Evolutionary conservation across 2,329 filamentous ascomycete species (phyloP), one percentile per base, ranked within the genome.

Genomic region (Pseudogymnoascus sp.): DNA sequence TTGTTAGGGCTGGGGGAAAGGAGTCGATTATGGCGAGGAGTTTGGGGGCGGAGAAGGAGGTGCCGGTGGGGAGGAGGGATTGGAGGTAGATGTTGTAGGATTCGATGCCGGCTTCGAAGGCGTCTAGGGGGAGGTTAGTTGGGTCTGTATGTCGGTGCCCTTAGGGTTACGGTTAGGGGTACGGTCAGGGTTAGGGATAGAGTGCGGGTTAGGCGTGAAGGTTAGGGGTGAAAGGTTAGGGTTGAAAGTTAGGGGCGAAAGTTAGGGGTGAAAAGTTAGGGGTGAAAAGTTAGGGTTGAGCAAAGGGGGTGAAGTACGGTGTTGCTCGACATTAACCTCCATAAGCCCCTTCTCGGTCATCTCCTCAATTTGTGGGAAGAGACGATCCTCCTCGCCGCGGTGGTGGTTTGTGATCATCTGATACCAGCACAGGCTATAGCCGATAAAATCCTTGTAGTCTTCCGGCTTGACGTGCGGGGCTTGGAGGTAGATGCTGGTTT

Each of bases 41-140:
- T 10, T 63, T 64, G 1, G 28, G 31, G 12, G 53, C 60, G 31
- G 65, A 66, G 60, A 67, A 67, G n/a, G 31, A 33, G 31, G 31
- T 12, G 31, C 31, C 28, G 28, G 28, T 31, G 31, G 28, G 6
- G 25, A 25, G 31, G 21, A 59, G 23, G 18, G 61, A 47, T 18
- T 47, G 21, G 16, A 67, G 65, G 31, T 65, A 67, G 4, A 31
- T 11, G 16, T 62, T 61, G 59, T 61, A 67, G 11, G 60, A 31
- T 61, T 53, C 10, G 31, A 68, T 42, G n/a, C 66, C 62, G 3
- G 66, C 63, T 28, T 66, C 56, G 63, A 66, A 67, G 0, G 44
- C 63, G 10, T 67, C 65, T 67, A 4, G 5, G 11, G 28, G 1
- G 2, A 1, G n/a, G 23, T 56, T 14, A 35, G 50, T 8, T 42